Base-by-base conservation (phyloP, 805 yeast species). In the Candida dajiaensis region DNA sequence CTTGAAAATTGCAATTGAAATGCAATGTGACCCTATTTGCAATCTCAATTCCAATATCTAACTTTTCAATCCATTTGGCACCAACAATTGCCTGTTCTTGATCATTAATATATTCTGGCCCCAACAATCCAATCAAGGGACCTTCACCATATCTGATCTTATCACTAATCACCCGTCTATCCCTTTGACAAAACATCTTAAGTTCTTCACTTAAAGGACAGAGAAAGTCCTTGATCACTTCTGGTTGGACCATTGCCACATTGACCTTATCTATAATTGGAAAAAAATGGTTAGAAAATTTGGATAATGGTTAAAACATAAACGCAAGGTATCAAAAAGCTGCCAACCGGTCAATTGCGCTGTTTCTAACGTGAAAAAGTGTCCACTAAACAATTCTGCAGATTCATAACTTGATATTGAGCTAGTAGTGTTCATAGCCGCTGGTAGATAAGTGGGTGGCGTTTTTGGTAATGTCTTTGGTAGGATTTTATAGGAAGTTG, bases 181-280 rank as follows among this genome's bases (percentile, higher is more conserved):
- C 9, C 20, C 16, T 5, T n/a, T n/a, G n/a, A n/a, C n/a, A n/a
- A n/a, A n/a, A n/a, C n/a, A 13, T 16, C 3, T 9, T 9, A 12
- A n/a, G 2, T 5, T 16, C 33, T 5, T 37, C 38, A 9, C n/a
- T 18, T 13, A 46, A 11, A 11, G 49, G 45, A 26, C 43, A 46
- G 13, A 46, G 18, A 28, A 46, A 46, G 15, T 33, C 49, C 16
- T 38, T 42, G n/a, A 46, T 26, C 3, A 42, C 43, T 13, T 42
- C 41, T 4, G 49, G 49, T 18, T 42, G 44, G 1, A 45, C 35
- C 9, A 35, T 16, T 4, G 45, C 45, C 18, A 23, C 41, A 11
- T 20, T 23, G 4, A 28, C 45, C 21, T 28, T 43, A n/a, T 31
- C 45, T 43, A 8, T 9, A 8, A 6, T 3, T n/a, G n/a, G n/a